Percentiles rank a stretch among this genome's conserved stretches.
Evolutionary conservation across 768 basidiomycete genomes (phyloP).

Genomic region (Termitomyces sp.): DNA sequence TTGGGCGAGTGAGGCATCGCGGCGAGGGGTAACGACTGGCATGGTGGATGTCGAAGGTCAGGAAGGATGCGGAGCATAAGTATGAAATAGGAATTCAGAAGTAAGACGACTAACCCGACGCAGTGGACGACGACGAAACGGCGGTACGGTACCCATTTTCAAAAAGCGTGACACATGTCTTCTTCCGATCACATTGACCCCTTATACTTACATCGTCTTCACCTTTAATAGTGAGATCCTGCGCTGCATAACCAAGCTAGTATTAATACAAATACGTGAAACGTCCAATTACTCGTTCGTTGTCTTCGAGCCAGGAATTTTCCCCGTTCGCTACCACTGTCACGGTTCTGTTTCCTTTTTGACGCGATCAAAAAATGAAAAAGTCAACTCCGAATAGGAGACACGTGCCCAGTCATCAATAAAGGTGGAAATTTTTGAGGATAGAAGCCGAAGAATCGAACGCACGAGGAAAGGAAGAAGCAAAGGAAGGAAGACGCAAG

Average conservation of each 20-base stretch:
- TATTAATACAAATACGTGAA: not conserved
- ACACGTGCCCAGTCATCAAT: not conserved
- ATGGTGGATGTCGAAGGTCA: not conserved
- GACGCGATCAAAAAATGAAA: not conserved
- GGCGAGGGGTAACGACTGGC: not conserved
- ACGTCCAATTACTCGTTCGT: too few relatives aligned
- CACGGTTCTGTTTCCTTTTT: not conserved
- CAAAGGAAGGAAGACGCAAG: not conserved
- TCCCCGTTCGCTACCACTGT: not conserved
- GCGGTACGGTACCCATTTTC: conserved; percentile 31
- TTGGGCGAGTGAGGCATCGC: not conserved
- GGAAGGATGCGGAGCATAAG: conserved; percentile 15
- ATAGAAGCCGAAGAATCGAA: too few relatives aligned
- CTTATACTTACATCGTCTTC: not conserved
- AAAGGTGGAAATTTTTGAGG: not conserved
- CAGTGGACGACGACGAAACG: conserved; percentile 37
- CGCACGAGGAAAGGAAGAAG: too few relatives aligned
- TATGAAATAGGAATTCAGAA: conserved; percentile 23
- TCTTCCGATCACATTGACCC: not conserved
- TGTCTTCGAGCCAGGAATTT: not conserved
- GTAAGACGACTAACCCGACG: conserved; percentile 34
- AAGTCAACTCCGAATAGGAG: not conserved
- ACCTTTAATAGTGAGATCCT: not conserved
- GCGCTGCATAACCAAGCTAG: not conserved
- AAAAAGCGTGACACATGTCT: conserved; percentile 14